These are phyloP conservation scores for Penicillium simplicissimum DNA, from an alignment of 495 filamentous ascomycete genomes.

Conservation along the genomic window DNA sequence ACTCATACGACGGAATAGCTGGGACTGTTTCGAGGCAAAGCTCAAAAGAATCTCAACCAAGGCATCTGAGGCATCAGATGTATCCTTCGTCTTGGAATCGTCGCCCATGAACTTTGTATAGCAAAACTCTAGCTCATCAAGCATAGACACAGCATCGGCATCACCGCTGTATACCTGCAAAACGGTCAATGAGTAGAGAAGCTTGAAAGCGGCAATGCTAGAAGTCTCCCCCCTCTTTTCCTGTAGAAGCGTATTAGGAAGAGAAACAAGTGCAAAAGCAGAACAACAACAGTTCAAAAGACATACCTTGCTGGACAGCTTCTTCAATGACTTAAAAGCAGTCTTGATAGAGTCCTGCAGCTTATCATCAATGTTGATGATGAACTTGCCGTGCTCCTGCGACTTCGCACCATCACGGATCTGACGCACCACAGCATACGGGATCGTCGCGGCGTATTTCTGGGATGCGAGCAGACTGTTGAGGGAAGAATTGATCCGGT, in stretches of 20 bases:
- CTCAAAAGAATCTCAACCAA: constrained; percentile 85
- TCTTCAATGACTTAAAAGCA: constrained; percentile 66
- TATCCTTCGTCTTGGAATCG: constrained; percentile 49
- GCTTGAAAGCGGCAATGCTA: constrained; percentile 61
- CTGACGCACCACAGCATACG: constrained; percentile 52
- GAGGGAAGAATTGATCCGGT: constrained; percentile 65
- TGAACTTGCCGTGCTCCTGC: constrained; percentile 47
- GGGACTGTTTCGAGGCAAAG: constrained; percentile 83
- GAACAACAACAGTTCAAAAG: not conserved
- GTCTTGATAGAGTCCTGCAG: constrained; percentile 58
- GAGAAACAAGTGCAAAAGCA: not conserved
- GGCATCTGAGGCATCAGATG: constrained; percentile 66
- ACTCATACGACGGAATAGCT: constrained; percentile 80
- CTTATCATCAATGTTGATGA: constrained; percentile 62
- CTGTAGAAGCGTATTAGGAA: constrained; percentile 21
- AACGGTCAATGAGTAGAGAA: constrained; percentile 83
- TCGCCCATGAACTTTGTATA: constrained; percentile 61
- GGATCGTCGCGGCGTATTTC: constrained; percentile 50
- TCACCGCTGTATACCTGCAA: constrained; percentile 89
- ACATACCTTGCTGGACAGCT: constrained; percentile 61
- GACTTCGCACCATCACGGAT: constrained; percentile 49
- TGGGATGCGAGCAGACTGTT: constrained; percentile 67
- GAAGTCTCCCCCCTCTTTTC: constrained; percentile 41
- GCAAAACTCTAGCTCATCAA: constrained; percentile 72
- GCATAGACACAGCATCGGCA: constrained; percentile 72